phyloP scores from a whole-genome alignment of 768 basidiomycete genomes.

The Amanita rubescens region DNA sequence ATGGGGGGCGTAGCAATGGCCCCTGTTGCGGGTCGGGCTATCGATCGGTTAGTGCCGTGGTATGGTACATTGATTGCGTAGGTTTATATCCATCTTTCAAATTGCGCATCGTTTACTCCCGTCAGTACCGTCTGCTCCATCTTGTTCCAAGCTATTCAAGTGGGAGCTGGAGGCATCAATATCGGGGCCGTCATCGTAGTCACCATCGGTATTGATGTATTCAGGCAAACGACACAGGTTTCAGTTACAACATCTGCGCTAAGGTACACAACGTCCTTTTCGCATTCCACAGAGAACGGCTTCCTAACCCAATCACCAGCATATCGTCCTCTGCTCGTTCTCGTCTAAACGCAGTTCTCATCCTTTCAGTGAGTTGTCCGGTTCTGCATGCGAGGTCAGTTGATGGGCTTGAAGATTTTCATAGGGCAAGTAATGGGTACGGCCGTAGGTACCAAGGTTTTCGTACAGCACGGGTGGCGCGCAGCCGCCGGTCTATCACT shows the following conservation, averaged over 20 bases:
- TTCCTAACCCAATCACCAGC: conserved; percentile 18
- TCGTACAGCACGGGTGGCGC: conserved; percentile 64
- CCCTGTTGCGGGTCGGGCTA: conserved; percentile 58
- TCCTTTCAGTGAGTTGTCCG: conserved; percentile 48
- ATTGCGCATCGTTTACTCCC: neutral
- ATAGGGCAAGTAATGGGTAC: conserved; percentile 83
- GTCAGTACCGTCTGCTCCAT: conserved; percentile 40
- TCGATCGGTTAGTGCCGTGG: conserved; percentile 75
- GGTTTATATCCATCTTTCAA: neutral
- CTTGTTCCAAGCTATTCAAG: conserved; percentile 54
- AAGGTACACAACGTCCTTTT: conserved; percentile 26
- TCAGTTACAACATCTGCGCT: conserved; percentile 55
- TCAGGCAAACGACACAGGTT: conserved; percentile 70
- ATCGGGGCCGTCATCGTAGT: conserved; percentile 65
- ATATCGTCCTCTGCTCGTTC: conserved; percentile 47
- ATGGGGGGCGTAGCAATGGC: conserved; percentile 63
- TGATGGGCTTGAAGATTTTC: conserved; percentile 37
- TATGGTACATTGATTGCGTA: conserved; percentile 46
- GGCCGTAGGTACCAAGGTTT: conserved; percentile 63
- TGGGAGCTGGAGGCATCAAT: conserved; percentile 61
- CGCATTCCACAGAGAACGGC: conserved; percentile 3
- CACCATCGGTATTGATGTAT: conserved; percentile 65
- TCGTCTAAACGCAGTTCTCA: conserved; percentile 68
- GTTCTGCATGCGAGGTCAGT: neutral
- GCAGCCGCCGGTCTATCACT: conserved; percentile 54